Base-by-base conservation (phyloP, 768 basidiomycete species). In the Clitopilus hobsonii region DNA sequence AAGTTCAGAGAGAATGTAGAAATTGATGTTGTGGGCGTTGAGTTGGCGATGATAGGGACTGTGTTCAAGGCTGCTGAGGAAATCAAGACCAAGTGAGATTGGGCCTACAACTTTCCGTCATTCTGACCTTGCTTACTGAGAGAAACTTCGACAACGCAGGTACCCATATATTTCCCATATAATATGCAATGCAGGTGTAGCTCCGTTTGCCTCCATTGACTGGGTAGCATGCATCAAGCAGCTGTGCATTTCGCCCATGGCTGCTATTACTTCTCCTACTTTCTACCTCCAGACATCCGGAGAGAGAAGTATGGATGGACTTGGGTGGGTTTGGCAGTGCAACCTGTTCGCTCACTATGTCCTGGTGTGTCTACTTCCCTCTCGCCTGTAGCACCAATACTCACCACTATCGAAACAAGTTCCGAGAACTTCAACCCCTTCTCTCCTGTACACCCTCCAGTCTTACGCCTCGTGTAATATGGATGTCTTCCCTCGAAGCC, bases 271-370 rank as follows among this genome's bases (percentile, higher is more conserved):
- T 5, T 54, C 69, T 3, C 89, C 89, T 1, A 59, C 52, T 13
- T 91, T 67, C 67, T 80, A 85, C 62, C 55, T 74, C 3, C 89
- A 94, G 65, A 67, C 74, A 25, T 63, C 56, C 10, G 89, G 88
- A 6, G 78, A 84, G 58, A 60, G 77, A 50, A 89, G 82, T 58
- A 69, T 70, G 3, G 90, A 94, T 59, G 84, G 86, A 5, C 69
- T 92, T 0, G 92, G 92, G 2, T 86, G 80, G 78, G 80, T 85
- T 6, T 94, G 91, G 89, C 89, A 93, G 64, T 88, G 83, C 56
- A 94, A 94, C 61, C 70, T 92, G 24, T 92, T 94, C 54, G 84
- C 86, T 0, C 91, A 93, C 67, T 94, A 86, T 64, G 78, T 77
- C 25, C 69, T 94, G 60, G 91, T 93, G 63, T 53, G 86, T 77